Percentiles rank a stretch among this genome's conserved stretches.
Conservation (phyloP, 306 rosid genomes). For the Gillenia trifoliata region DNA sequence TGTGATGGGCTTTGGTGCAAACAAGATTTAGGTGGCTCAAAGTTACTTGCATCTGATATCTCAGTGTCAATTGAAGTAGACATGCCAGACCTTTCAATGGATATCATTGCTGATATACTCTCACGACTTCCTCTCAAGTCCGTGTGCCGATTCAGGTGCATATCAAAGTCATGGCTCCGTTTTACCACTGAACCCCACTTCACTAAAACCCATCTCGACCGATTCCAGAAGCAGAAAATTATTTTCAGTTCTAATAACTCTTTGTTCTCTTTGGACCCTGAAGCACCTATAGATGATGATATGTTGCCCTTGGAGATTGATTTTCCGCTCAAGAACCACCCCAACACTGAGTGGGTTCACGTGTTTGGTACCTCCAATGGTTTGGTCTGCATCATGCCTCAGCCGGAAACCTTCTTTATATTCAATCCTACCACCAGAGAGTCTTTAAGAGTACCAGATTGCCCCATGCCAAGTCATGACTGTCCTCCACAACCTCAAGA, state of each 20-base stretch:
- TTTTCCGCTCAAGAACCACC: slow-evolving; percentile 8
- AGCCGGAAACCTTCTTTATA: slow-evolving; percentile 1
- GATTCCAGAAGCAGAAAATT: slow-evolving; percentile 1
- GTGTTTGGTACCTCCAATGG: slow-evolving; percentile 17
- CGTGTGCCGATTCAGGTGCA: slow-evolving; percentile 8
- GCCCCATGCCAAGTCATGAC: background rate
- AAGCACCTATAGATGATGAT: slow-evolving; percentile 18
- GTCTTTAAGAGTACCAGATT: slow-evolving; percentile 15
- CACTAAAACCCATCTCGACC: slow-evolving; percentile 1
- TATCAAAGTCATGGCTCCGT: slow-evolving; percentile 11
- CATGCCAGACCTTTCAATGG: slow-evolving; percentile 2
- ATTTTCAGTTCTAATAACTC: slow-evolving; percentile 2
- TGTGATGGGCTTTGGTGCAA: background rate
- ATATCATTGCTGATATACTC: slow-evolving; percentile 7
- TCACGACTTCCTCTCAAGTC: slow-evolving; percentile 11
- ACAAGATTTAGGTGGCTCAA: background rate
- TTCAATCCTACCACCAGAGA: slow-evolving; percentile 11
- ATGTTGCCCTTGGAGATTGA: slow-evolving; percentile 7
- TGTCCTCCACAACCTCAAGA: background rate
- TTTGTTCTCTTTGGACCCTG: slow-evolving; percentile 13
- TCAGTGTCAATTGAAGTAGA: slow-evolving; percentile 1
- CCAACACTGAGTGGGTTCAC: background rate
- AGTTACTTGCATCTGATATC: slow-evolving; percentile 1
- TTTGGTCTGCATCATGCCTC: slow-evolving; percentile 18
- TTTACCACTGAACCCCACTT: slow-evolving; percentile 9